Conservation (phyloP, 345 rosid genomes). For the Boechera stricta region DNA sequence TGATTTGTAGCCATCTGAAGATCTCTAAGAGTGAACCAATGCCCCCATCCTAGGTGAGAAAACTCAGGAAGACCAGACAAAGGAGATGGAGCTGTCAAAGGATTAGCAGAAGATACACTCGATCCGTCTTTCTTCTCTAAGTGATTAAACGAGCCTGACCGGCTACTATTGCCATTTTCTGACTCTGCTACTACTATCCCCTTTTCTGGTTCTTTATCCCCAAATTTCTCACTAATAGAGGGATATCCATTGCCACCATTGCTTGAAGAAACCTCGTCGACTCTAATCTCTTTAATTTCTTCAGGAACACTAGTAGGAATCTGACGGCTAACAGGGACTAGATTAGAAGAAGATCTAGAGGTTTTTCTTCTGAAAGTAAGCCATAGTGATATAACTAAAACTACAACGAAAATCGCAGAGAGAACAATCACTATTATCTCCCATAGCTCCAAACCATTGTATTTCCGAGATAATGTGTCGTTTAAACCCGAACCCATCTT, state of each 20-base stretch:
- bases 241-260: slow-evolving; percentile 49
- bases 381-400: slow-evolving; percentile 68
- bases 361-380: slow-evolving; percentile 55
- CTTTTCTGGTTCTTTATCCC: slow-evolving; percentile 40
- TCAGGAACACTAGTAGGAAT: slow-evolving; percentile 61
- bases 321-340: slow-evolving; percentile 56
- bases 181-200: slow-evolving; percentile 47
- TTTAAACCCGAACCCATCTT: slow-evolving; percentile 74
- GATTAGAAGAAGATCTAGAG: slow-evolving; percentile 47
- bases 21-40: slow-evolving; percentile 96
- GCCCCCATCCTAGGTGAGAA: slow-evolving; percentile 96
- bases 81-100: slow-evolving; percentile 83
- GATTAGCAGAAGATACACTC: slow-evolving; percentile 60
- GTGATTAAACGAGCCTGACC: slow-evolving; percentile 65
- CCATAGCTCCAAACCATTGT: slow-evolving; percentile 75
- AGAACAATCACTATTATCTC: slow-evolving; percentile 67
- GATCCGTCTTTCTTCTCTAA: slow-evolving; percentile 57
- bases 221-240: slow-evolving; percentile 37
- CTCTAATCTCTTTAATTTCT: slow-evolving; percentile 89
- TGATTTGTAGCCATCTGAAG: slow-evolving; percentile 76
- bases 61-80: slow-evolving; percentile 88
- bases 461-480: slow-evolving; percentile 53
- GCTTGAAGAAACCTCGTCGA: slow-evolving; percentile 77
- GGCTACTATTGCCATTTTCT: slow-evolving; percentile 66
- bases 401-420: slow-evolving; percentile 57